Conservation (phyloP, 2,329 filamentous ascomycete genomes). For the Penicillium psychrosexuale region DNA sequence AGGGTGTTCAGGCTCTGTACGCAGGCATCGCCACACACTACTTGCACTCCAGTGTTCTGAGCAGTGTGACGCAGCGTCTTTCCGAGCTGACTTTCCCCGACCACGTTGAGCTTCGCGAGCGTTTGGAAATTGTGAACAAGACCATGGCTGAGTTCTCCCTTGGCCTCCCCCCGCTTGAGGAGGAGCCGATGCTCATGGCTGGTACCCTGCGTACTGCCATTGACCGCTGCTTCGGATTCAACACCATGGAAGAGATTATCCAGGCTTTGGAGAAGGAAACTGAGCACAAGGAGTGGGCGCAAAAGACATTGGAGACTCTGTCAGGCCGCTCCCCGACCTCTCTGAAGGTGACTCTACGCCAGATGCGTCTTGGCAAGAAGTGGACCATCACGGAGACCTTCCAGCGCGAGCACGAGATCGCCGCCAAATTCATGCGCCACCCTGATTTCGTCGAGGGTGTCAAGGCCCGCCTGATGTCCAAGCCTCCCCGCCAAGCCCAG, state of each 20-base stretch:
- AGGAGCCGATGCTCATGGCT: constrained; percentile 64
- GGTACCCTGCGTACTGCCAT: constrained; percentile 75
- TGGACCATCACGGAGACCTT: constrained; percentile 88
- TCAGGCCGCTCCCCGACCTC: constrained; percentile 77
- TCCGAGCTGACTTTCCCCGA: constrained; percentile 88
- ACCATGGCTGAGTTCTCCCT: constrained; percentile 92
- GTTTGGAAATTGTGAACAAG: constrained; percentile 71
- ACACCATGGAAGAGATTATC: constrained; percentile 68
- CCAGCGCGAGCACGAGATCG: constrained; percentile 79
- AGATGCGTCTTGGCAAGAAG: constrained; percentile 70
- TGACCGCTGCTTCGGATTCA: constrained; percentile 73
- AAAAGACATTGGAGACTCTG: constrained; percentile 71
- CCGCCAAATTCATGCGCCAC: constrained; percentile 82
- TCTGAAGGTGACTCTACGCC: constrained; percentile 76
- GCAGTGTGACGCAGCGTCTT: constrained; percentile 76
- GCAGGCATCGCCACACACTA: constrained; percentile 94
- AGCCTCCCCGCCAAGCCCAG: constrained; percentile 61
- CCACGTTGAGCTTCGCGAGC: constrained; percentile 59
- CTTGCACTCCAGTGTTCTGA: constrained; percentile 82
- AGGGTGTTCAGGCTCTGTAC: constrained; percentile 83
- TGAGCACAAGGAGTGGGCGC: constrained; percentile 68
- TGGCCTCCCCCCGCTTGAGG: constrained; percentile 63
- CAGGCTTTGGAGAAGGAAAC: constrained; percentile 58
- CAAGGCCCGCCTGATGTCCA: constrained; percentile 71
- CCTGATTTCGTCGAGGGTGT: constrained; percentile 92